Evolutionary conservation across 2,329 filamentous ascomycete genomes (phyloP).

Genomic region (Teratosphaeriaceae sp.): DNA sequence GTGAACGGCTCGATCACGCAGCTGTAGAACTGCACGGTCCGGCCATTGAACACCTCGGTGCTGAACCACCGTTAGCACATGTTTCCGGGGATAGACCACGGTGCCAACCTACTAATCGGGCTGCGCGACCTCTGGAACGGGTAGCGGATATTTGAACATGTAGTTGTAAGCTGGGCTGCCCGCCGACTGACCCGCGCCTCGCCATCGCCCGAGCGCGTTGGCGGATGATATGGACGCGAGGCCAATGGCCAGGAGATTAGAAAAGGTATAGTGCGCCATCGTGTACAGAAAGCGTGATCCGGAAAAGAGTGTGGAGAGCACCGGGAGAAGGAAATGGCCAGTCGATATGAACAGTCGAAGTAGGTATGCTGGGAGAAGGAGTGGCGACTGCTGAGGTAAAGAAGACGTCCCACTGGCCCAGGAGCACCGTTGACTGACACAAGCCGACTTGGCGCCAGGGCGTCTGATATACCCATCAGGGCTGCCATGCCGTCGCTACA

Average conservation of each 20-base stretch:
- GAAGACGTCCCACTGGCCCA: not conserved
- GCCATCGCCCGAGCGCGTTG: slow-evolving; percentile 1
- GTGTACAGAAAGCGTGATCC: not conserved
- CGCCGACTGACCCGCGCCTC: slow-evolving; percentile 12
- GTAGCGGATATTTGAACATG: slow-evolving; percentile 14
- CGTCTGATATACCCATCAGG: no score
- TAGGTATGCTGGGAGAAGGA: not conserved
- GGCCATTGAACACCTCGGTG: slow-evolving; percentile 22
- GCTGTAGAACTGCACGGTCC: slow-evolving; percentile 42
- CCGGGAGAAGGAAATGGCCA: not conserved
- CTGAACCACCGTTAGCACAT: not conserved
- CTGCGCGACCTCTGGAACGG: slow-evolving; percentile 13
- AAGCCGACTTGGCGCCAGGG: not conserved
- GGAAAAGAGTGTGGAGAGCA: not conserved
- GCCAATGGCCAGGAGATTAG: slow-evolving; percentile 6
- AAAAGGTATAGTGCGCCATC: slow-evolving; percentile 7
- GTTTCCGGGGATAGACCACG: not conserved
- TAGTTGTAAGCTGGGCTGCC: slow-evolving; percentile 18
- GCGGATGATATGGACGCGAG: slow-evolving; percentile 1
- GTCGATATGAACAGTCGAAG: not conserved
- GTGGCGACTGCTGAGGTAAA: slow-evolving; percentile 1
- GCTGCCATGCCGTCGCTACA: no score
- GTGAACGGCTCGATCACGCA: slow-evolving; percentile 36
- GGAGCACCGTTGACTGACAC: not conserved
- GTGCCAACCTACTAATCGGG: slow-evolving; percentile 7